phyloP scores from a whole-genome alignment of 164 flowering plant species.

The Chimonanthus praecox region DNA sequence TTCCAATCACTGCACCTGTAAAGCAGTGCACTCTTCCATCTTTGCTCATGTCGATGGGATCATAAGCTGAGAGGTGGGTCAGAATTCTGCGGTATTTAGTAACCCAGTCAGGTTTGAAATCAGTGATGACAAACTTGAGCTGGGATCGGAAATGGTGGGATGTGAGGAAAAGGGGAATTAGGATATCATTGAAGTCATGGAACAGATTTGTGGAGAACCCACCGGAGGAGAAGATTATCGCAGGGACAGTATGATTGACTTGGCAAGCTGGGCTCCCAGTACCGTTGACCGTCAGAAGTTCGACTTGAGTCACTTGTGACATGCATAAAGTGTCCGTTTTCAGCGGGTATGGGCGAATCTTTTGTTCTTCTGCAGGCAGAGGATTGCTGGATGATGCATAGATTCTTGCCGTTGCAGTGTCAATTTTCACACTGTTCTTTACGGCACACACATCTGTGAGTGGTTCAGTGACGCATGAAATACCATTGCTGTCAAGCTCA shows the following conservation, averaged over 20 bases:
- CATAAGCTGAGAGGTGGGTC: slow-evolving; percentile 4
- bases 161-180: slow-evolving; percentile 13
- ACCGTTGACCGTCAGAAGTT: background rate
- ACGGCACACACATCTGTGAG: slow-evolving; percentile 5
- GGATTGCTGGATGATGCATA: background rate
- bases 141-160: slow-evolving; percentile 10
- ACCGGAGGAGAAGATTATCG: slow-evolving; percentile 7
- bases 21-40: slow-evolving; percentile 7
- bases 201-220: slow-evolving; percentile 11
- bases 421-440: background rate
- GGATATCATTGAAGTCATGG: slow-evolving; percentile 12
- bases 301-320: background rate
- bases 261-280: background rate
- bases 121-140: slow-evolving; percentile 4
- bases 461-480: slow-evolving; percentile 7
- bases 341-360: background rate
- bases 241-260: slow-evolving; percentile 6
- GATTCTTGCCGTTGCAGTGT: background rate
- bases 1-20: slow-evolving; percentile 7
- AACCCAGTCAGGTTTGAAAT: slow-evolving; percentile 1
- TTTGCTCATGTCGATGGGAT: background rate
- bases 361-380: background rate
- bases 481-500: slow-evolving; percentile 9
- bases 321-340: background rate
- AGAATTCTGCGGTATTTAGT: slow-evolving; percentile 4